These are phyloP conservation scores for Neurospora africana DNA, from an alignment of 495 filamentous ascomycete genomes.

Conservation along the genomic window DNA sequence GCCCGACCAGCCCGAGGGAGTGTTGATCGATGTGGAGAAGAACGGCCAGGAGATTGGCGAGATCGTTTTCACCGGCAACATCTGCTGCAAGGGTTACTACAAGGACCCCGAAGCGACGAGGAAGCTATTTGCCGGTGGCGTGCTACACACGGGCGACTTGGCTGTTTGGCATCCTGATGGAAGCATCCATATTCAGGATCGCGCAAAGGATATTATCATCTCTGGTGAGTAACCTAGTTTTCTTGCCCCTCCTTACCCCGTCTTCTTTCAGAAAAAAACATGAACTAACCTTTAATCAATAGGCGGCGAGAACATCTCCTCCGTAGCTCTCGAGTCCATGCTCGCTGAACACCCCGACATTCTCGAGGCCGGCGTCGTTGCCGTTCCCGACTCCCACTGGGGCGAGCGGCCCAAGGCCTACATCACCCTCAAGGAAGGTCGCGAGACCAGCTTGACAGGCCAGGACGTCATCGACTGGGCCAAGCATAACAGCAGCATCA, in stretches of 20 bases:
- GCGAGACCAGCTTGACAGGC: conserved; percentile 41
- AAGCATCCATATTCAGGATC: conserved; percentile 81
- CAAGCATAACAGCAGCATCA: conserved; percentile 63
- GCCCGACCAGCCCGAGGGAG: conserved; percentile 52
- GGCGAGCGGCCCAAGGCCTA: conserved; percentile 93
- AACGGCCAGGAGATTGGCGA: conserved; percentile 90
- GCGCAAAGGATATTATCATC: conserved; percentile 97
- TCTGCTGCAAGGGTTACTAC: conserved; percentile 85
- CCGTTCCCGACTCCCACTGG: conserved; percentile 85
- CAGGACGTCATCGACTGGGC: conserved; percentile 81
- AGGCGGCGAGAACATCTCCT: conserved; percentile 97
- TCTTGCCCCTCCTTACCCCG: not conserved
- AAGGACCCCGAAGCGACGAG: conserved; percentile 79
- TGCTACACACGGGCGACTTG: conserved; percentile 79
- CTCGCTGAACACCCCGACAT: conserved; percentile 82
- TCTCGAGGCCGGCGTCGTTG: conserved; percentile 82
- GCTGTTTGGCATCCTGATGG: conserved; percentile 89
- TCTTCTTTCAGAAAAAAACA: conserved; percentile 1
- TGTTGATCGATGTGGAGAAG: conserved; percentile 62
- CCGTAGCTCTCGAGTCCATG: conserved; percentile 84
- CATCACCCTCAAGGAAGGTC: conserved; percentile 61
- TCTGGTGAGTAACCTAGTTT: conserved; percentile 52
- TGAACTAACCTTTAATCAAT: not conserved
- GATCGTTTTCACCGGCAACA: conserved; percentile 83
- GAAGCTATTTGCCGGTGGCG: conserved; percentile 82